These are phyloP conservation scores for Penicillium janthinellum DNA, from an alignment of 2,329 filamentous ascomycete species.

Conservation along the genomic window DNA sequence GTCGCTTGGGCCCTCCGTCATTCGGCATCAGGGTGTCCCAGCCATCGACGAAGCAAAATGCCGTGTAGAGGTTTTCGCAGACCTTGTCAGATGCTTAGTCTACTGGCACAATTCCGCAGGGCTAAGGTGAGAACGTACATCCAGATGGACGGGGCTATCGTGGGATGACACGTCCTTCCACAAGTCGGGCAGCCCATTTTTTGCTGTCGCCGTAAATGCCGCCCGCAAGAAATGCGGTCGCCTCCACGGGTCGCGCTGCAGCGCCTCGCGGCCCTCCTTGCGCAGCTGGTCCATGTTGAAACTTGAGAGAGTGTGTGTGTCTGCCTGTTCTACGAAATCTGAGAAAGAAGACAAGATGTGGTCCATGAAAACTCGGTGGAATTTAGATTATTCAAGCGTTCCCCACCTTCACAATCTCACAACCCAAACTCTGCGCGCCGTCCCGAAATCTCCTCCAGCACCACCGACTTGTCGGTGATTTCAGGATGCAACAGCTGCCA, in stretches of 20 bases:
- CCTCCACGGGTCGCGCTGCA: slow-evolving; percentile 20
- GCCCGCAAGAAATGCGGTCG: slow-evolving; percentile 13
- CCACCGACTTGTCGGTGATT: slow-evolving; percentile 56
- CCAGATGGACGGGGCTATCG: slow-evolving; percentile 19
- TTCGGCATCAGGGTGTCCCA: slow-evolving; percentile 20
- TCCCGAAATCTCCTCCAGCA: slow-evolving; percentile 61
- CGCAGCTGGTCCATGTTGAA: slow-evolving; percentile 33
- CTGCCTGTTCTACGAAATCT: background rate
- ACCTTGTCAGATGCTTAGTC: slow-evolving; percentile 25
- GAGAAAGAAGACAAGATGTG: background rate
- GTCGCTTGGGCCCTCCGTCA: slow-evolving; percentile 12
- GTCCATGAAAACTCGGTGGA: background rate
- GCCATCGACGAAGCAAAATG: slow-evolving; percentile 26
- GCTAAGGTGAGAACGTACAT: slow-evolving; percentile 23
- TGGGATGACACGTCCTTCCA: slow-evolving; percentile 36
- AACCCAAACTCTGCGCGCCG: slow-evolving; percentile 55
- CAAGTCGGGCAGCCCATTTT: slow-evolving; percentile 26
- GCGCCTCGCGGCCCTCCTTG: slow-evolving; percentile 28
- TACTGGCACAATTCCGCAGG: background rate
- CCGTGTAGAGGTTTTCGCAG: slow-evolving; percentile 36
- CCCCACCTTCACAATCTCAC: slow-evolving; percentile 8
- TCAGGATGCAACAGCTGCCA: slow-evolving; percentile 87
- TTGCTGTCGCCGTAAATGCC: background rate
- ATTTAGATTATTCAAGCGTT: slow-evolving; percentile 7
- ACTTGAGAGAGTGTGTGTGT: background rate